Evolutionary conservation across 192 early-diverging fungal species (phyloP), one percentile per base, ranked within the genome.

Genomic region (Linnemannia schmuckeri): DNA sequence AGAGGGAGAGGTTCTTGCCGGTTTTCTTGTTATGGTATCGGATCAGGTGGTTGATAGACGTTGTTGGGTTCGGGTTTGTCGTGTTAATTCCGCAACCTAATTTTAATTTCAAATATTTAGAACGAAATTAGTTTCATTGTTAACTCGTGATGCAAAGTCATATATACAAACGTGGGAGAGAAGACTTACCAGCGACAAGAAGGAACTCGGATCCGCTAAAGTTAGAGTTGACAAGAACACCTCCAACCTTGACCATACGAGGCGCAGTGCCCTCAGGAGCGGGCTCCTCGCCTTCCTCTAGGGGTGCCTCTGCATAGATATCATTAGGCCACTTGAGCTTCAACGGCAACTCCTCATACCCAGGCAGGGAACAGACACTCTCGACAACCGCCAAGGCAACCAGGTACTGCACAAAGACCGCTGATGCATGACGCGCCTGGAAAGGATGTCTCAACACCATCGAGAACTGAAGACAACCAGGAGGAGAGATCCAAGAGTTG

Each of bases 251-350:
- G 75, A 94, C 82, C 79, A 89, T 89, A 61, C 74, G 81, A 18
- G 63, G 49, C 0, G 20, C 38, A 18, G 71, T 18, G 18, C 42
- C 40, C 52, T 86, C 80, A 2, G 83, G 38, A 55, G 78, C 77
- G 1, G 77, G 27, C 18, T 49, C 80, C 24, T 82, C 88, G 33
- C 89, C 33, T 35, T 75, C 24, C 49, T 81, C 75, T 77, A 35
- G 80, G 46, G 61, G 91, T 18, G 84, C 81, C 81, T 93, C 85
- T 1, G 92, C 96, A 88, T 99, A 99, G 30, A 99, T 92, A 82
- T 99, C 98, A 81, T 99, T 99, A 63, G 98, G 98, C 98, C 98
- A 99, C 89, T 99, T 99, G 68, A 99, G 88, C 44, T 93, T 92
- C 75, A 99, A 83, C 0, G 97, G 96, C 20, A 99, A 79, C 24